Percentiles rank a stretch among this genome's conserved stretches.
Conservation (phyloP, 176 grass and related monocot species). For the Tuctoria greenei region DNA sequence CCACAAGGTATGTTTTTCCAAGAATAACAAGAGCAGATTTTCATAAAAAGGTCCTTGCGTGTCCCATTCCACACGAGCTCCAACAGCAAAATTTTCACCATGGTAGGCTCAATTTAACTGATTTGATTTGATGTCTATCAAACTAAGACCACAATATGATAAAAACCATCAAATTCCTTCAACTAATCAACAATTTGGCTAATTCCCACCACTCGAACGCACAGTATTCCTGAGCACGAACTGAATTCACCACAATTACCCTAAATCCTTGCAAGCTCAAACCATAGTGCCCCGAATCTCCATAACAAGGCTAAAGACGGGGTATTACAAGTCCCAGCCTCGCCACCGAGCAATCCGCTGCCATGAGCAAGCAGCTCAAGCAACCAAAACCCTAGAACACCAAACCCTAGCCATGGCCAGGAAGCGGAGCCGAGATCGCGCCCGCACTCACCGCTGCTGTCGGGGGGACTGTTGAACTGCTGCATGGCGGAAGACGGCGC, state of each 20-base stretch:
- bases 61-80: not conserved
- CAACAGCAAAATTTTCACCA: not conserved
- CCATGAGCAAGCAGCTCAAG: not conserved
- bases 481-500: constrained; percentile 42
- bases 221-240: not conserved
- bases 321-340: not conserved
- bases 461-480: constrained; percentile 46
- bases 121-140: not conserved
- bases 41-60: not conserved
- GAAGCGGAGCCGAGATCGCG: not conserved
- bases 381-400: constrained; percentile 32
- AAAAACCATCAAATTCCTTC: not conserved
- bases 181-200: not conserved
- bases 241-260: not conserved
- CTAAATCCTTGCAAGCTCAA: not conserved
- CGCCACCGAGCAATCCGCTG: not conserved
- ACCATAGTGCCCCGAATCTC: constrained; percentile 28
- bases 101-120: not conserved
- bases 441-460: constrained; percentile 76
- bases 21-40: not conserved
- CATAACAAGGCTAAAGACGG: not conserved
- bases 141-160: not conserved
- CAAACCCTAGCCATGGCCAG: constrained; percentile 19
- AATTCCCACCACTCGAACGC: not conserved
- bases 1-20: not conserved